Conservation (phyloP, 1,284 basidiomycete genomes). For the Bondarzewia mesenterica region DNA sequence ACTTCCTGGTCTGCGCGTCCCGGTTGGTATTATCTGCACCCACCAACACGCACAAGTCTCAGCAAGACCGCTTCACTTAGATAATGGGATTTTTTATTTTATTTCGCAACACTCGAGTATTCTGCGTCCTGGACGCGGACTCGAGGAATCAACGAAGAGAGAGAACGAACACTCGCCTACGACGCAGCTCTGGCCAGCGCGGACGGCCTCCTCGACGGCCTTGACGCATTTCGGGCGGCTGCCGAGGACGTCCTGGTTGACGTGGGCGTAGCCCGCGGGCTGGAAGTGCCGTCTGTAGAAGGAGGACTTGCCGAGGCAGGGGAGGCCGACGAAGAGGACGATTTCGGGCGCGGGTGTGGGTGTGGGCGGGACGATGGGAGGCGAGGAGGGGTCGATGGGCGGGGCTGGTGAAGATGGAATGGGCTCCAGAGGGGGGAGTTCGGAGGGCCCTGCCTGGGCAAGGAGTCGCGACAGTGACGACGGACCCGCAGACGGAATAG, state of each 20-base stretch:
- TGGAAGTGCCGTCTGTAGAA: constrained; percentile 71
- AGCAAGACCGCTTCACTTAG: background rate
- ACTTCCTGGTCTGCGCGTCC: constrained; percentile 55
- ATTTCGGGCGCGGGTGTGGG: no score
- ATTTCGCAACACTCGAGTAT: no score
- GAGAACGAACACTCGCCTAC: constrained; percentile 45
- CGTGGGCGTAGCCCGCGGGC: constrained; percentile 63
- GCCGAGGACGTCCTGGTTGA: constrained; percentile 82
- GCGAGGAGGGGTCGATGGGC: constrained; percentile 16
- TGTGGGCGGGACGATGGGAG: constrained; percentile 12
- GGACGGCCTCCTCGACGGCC: constrained; percentile 49
- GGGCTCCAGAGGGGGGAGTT: constrained; percentile 26
- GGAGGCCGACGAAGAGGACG: constrained; percentile 84
- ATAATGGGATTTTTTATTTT: no score
- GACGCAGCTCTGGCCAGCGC: constrained; percentile 58
- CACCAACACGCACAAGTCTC: background rate
- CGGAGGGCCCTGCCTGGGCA: constrained; percentile 48
- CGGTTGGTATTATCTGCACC: constrained; percentile 81
- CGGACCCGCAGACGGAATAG: constrained; percentile 57
- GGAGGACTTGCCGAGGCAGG: constrained; percentile 81
- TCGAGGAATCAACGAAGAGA: background rate
- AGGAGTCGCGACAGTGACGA: constrained; percentile 69
- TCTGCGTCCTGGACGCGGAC: no score
- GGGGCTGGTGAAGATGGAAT: constrained; percentile 22
- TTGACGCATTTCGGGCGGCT: constrained; percentile 71